phyloP scores from a whole-genome alignment of 371 early-diverging fungal species.

The Nematocida ironsii region DNA sequence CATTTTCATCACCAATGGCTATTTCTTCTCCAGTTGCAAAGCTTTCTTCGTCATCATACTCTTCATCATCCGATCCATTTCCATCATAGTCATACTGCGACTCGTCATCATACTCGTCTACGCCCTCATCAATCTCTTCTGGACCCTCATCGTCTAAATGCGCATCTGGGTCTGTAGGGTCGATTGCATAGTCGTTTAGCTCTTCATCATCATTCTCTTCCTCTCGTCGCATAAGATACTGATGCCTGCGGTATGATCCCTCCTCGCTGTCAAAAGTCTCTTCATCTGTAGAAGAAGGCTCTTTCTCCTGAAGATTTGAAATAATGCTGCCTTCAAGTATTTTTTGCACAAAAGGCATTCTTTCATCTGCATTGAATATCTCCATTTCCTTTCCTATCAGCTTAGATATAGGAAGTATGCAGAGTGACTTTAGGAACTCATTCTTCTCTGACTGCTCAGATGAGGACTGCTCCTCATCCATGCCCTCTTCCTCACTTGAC shows the following conservation, averaged over 20 bases:
- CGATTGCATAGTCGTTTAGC: background rate
- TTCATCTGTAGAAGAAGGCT: conserved; percentile 1
- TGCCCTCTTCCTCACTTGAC: background rate
- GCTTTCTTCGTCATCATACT: conserved; percentile 38
- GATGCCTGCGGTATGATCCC: background rate
- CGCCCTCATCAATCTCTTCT: background rate
- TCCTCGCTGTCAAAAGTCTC: background rate
- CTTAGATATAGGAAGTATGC: conserved; percentile 6
- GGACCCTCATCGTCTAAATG: background rate
- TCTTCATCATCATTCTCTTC: background rate
- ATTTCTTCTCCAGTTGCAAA: conserved; percentile 49
- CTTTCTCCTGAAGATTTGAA: conserved; percentile 19
- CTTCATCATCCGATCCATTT: conserved; percentile 7
- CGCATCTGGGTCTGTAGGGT: background rate
- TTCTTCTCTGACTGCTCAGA: background rate
- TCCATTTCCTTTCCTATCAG: conserved; percentile 15
- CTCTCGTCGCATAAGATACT: too few relatives aligned
- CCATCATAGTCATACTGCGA: conserved; percentile 20
- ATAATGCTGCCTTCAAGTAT: conserved; percentile 9
- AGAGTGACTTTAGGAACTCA: conserved; percentile 28
- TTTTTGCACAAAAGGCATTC: background rate
- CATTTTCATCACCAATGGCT: conserved; percentile 44
- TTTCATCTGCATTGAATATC: conserved; percentile 6
- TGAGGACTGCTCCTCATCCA: background rate
- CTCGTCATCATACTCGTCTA: background rate